phyloP scores from a whole-genome alignment of 73 alveolate species.

The Paramecium tetraurelia region DNA sequence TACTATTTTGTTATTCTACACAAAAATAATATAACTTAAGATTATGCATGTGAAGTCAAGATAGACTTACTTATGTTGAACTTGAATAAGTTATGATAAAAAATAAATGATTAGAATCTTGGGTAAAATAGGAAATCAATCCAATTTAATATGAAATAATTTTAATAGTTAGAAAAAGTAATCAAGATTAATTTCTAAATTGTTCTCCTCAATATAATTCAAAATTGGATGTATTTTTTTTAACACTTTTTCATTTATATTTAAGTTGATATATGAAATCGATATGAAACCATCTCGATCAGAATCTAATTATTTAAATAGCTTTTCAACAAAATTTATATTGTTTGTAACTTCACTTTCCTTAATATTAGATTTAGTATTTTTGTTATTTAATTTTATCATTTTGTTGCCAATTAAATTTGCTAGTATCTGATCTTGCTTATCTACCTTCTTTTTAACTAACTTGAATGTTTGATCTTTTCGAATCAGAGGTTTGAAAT shows the following conservation, averaged over 20 bases:
- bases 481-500: neutral
- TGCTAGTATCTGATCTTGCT: neutral
- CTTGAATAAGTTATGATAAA: too few relatives aligned
- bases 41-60: too few relatives aligned
- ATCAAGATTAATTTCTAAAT: neutral
- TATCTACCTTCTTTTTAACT: neutral
- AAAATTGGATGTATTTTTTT: conserved; percentile 6
- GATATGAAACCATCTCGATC: conserved; percentile 41
- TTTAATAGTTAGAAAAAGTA: neutral
- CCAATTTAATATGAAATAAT: neutral
- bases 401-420: neutral
- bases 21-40: too few relatives aligned
- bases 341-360: neutral
- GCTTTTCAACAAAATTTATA: neutral
- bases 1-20: too few relatives aligned
- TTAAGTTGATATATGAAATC: neutral
- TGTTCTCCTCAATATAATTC: neutral
- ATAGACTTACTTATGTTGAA: too few relatives aligned
- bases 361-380: neutral
- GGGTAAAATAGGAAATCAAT: neutral
- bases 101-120: neutral
- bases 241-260: neutral
- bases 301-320: conserved; percentile 1
- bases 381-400: neutral
- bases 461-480: neutral